phyloP scores from a whole-genome alignment of 352 stramenopile species.

The Globisporangium iwayamae region DNA sequence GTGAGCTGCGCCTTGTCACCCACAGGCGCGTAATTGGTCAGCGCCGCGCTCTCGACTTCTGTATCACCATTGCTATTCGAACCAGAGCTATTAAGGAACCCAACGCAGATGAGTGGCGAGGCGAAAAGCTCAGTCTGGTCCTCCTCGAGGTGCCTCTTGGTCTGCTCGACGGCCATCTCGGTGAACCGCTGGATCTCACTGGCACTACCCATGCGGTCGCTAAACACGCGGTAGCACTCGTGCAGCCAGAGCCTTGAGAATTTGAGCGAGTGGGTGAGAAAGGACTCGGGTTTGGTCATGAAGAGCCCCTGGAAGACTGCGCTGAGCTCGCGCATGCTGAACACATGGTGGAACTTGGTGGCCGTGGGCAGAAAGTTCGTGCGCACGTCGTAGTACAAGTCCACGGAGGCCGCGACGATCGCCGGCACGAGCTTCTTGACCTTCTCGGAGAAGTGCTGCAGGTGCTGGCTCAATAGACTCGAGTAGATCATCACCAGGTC shows the following conservation, averaged over 20 bases:
- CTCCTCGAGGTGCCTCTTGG: constrained; percentile 87
- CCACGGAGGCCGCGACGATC: constrained; percentile 80
- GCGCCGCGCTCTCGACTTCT: constrained; percentile 7
- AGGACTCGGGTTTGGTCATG: constrained; percentile 55
- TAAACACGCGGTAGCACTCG: constrained; percentile 90
- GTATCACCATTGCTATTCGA: neutral
- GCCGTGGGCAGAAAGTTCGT: constrained; percentile 84
- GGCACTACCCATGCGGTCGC: constrained; percentile 79
- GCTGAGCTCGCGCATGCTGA: constrained; percentile 89
- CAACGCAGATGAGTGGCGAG: constrained; percentile 62
- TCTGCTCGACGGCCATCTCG: constrained; percentile 80
- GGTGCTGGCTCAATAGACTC: constrained; percentile 57
- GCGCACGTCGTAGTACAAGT: constrained; percentile 72
- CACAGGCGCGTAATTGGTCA: constrained; percentile 46
- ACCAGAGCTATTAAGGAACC: constrained; percentile 36
- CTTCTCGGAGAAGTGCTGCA: constrained; percentile 71
- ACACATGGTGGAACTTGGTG: constrained; percentile 93
- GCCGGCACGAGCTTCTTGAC: constrained; percentile 64
- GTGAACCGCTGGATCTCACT: constrained; percentile 78
- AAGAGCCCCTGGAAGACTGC: constrained; percentile 87
- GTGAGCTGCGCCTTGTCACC: constrained; percentile 52
- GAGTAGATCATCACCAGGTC: constrained; percentile 74
- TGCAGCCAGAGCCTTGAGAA: constrained; percentile 89
- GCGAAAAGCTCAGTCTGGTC: constrained; percentile 71
- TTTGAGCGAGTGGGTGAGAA: constrained; percentile 50